These are phyloP conservation scores for Rhodosporidiobolus odoratus DNA, from an alignment of 768 basidiomycete species.

Conservation along the genomic window DNA sequence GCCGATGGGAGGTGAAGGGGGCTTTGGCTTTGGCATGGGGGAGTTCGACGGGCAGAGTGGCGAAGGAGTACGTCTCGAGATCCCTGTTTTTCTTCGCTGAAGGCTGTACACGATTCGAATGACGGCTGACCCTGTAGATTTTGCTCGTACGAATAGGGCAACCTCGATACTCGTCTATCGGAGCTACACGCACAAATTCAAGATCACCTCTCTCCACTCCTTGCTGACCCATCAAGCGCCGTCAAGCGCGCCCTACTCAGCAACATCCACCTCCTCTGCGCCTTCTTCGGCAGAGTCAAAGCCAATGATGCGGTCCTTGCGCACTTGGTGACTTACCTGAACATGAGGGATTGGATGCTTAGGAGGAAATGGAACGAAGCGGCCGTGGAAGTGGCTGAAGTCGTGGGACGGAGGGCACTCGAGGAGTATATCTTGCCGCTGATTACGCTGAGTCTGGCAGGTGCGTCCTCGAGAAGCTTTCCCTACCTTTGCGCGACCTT, in stretches of 20 bases:
- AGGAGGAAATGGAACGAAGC: slow-evolving; percentile 90
- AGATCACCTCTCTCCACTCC: slow-evolving; percentile 75
- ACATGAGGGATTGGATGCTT: slow-evolving; percentile 77
- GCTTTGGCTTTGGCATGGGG: slow-evolving; percentile 63
- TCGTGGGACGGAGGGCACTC: slow-evolving; percentile 80
- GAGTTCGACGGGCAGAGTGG: slow-evolving; percentile 71
- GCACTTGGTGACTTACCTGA: slow-evolving; percentile 75
- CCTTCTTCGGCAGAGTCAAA: slow-evolving; percentile 84
- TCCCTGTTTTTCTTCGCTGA: not conserved
- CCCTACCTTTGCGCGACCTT: not conserved
- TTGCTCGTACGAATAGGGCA: slow-evolving; percentile 56
- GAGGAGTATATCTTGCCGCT: slow-evolving; percentile 96
- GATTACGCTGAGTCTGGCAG: slow-evolving; percentile 91
- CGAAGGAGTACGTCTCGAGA: slow-evolving; percentile 2
- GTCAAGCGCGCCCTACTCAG: slow-evolving; percentile 87
- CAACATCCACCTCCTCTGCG: slow-evolving; percentile 79
- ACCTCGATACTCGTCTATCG: slow-evolving; percentile 78
- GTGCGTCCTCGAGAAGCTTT: slow-evolving; percentile 50
- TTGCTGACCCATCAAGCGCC: slow-evolving; percentile 79
- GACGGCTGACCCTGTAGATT: not conserved
- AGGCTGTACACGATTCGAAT: not conserved
- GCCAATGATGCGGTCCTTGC: slow-evolving; percentile 93
- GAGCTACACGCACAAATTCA: slow-evolving; percentile 81
- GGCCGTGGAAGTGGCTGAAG: slow-evolving; percentile 90
- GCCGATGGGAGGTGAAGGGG: slow-evolving; percentile 52